These are phyloP conservation scores for Phytophthora pinifolia DNA, from an alignment of 352 stramenopile genomes.

Conservation along the genomic window DNA sequence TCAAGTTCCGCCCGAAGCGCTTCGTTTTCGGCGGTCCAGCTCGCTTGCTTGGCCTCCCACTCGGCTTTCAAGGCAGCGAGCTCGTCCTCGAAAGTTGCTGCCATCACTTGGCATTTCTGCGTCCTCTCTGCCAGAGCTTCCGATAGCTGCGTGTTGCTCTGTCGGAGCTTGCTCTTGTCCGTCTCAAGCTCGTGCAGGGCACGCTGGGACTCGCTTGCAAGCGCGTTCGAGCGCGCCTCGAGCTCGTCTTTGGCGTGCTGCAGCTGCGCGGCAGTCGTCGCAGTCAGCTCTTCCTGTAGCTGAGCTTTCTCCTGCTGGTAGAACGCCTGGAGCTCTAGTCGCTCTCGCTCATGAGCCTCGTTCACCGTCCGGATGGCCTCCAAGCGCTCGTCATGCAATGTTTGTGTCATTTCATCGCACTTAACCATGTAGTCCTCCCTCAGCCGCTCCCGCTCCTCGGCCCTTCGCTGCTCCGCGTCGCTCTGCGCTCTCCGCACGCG, in stretches of 20 bases:
- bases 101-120: conserved; percentile 16
- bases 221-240: conserved; percentile 11
- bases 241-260: conserved; percentile 30
- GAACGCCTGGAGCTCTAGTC: conserved; percentile 50
- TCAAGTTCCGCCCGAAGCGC: conserved; percentile 15
- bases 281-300: conserved; percentile 47
- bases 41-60: conserved; percentile 14
- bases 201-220: conserved; percentile 8
- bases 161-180: conserved; percentile 13
- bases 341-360: conserved; percentile 45
- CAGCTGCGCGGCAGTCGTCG: conserved; percentile 28
- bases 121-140: conserved; percentile 16
- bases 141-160: conserved; percentile 6
- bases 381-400: conserved; percentile 48
- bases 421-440: conserved; percentile 52
- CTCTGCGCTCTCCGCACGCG: conserved; percentile 1
- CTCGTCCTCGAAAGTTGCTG: conserved; percentile 25
- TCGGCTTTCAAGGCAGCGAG: conserved; percentile 13
- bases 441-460: conserved; percentile 42
- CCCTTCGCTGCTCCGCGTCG: conserved; percentile 11
- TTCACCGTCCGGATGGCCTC: conserved; percentile 46
- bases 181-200: conserved; percentile 10
- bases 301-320: conserved; percentile 62
- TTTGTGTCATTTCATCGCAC: conserved; percentile 60
- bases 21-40: conserved; percentile 4